A percentile compares a stretch with the other conserved stretches of the same genome.
Evolutionary conservation across 2,329 filamentous ascomycete species (phyloP).

Genomic region (Fusarium abutilonis): DNA sequence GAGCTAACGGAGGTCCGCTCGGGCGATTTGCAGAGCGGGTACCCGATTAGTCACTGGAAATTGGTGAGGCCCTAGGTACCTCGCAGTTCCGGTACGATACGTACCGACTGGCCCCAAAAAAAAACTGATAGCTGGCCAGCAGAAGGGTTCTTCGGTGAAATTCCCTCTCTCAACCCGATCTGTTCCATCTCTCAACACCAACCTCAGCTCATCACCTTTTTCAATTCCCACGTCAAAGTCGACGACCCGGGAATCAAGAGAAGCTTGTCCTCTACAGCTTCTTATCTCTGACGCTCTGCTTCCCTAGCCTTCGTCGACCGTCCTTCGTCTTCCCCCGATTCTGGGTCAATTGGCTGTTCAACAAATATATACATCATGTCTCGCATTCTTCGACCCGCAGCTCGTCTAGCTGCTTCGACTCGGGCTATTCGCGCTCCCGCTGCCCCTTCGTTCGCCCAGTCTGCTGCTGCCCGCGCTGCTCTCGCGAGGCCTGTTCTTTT

Average conservation of each 20-base stretch:
- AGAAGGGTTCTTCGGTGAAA: slow-evolving; percentile 45
- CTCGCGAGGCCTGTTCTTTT: slow-evolving; percentile 53
- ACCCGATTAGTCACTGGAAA: slow-evolving; percentile 24
- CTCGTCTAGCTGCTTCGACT: slow-evolving; percentile 59
- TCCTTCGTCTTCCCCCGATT: slow-evolving; percentile 28
- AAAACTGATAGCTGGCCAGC: slow-evolving; percentile 45
- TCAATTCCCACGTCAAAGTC: slow-evolving; percentile 42
- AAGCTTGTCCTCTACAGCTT: slow-evolving; percentile 40
- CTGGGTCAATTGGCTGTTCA: slow-evolving; percentile 40
- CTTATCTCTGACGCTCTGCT: slow-evolving; percentile 28
- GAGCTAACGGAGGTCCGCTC: slow-evolving; percentile 44
- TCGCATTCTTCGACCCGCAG: slow-evolving; percentile 62
- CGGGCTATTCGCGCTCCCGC: slow-evolving; percentile 50
- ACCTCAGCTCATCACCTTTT: slow-evolving; percentile 38
- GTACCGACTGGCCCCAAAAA: slow-evolving; percentile 47
- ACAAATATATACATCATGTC: slow-evolving; percentile 54
- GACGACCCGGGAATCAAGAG: slow-evolving; percentile 44
- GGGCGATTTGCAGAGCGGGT: slow-evolving; percentile 41
- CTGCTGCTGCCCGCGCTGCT: slow-evolving; percentile 52
- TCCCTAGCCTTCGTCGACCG: slow-evolving; percentile 24
- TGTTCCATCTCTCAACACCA: slow-evolving; percentile 43
- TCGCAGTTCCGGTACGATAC: slow-evolving; percentile 45
- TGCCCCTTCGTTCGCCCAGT: slow-evolving; percentile 52
- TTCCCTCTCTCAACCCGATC: slow-evolving; percentile 47
- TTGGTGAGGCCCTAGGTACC: slow-evolving; percentile 35